Evolutionary conservation across 2,329 filamentous ascomycete genomes (phyloP), one percentile per base, ranked within the genome.

Genomic region (Apiospora phragmitis): DNA sequence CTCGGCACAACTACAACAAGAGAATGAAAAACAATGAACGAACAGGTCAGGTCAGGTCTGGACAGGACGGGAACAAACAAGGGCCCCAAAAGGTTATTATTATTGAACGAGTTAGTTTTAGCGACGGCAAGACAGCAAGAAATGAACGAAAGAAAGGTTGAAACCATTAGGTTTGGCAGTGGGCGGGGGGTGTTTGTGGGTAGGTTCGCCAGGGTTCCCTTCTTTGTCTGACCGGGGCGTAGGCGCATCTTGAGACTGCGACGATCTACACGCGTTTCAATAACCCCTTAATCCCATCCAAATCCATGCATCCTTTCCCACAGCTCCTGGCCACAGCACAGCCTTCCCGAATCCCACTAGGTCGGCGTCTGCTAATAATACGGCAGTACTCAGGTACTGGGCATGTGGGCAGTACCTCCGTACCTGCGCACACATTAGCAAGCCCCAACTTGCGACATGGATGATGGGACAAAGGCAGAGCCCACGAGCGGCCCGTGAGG

Each of bases 201-300:
- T 62, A 62, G 32, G 55, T 62, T 38, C 55, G 32, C 21, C 55
- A 62, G 55, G 55, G 55, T 62, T 35, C 32, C 55, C 38, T 62
- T 59, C 51, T 35, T 62, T 62, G 55, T 62, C 55, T 62, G 55
- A 62, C 55, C 32, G 55, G 55, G 51, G 29, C 3, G 55, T n/a
- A 62, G 55, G 55, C 55, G 55, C 55, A 62, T 62, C 55, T 62
- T 62, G 55, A 62, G 55, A 62, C 55, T 62, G 55, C 32, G 55
- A 38, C 29, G 55, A 62, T 62, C 55, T 62, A 38, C 55, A 62
- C 55, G 55, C 55, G 55, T 62, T 62, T 62, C 55, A 62, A 62
- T 35, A 35, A 21, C 32, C 55, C 55, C 55, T 62, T 62, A 62
- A 62, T 62, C 55, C 55, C 55, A 62, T 38, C 32, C 32, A 59